Evolutionary conservation across 2,329 filamentous ascomycete genomes (phyloP), one percentile per base, ranked within the genome.

Genomic region (Cercospora beticola): DNA sequence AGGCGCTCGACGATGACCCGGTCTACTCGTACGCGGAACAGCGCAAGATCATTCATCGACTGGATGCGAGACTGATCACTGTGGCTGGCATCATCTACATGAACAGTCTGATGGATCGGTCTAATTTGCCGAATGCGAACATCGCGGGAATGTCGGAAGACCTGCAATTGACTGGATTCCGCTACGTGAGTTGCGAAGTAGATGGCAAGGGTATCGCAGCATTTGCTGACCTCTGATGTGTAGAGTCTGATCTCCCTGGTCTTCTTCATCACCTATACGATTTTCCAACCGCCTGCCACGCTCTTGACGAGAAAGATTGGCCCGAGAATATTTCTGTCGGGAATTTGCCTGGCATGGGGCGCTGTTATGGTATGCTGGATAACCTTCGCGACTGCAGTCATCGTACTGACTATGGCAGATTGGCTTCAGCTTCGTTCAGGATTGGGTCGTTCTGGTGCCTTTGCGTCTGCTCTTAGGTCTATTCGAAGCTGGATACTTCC

Each of bases 231-330:
- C 0, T 10, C 3, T 2, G 3, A 5, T 49, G 33, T 21, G 43
- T 4, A 49, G 43, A 54, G 49, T 7, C 12, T 54, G 12, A 54
- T 54, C 49, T 54, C 49, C 10, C 14, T 54, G 49, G 49, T 79
- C 58, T 82, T 73, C 72, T 75, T 76, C 43, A 74, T 79, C 43
- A 76, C 79, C 8, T 82, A 82, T 68, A 74, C 74, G n/a, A 69
- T 77, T 26, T 78, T 81, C 52, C 80, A 82, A 62, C 62, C 74
- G 23, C 76, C 76, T 2, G 71, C 69, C 57, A 78, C 77, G 70
- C 71, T 77, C 43, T 62, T 78, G 64, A 70, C 77, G 61, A 76
- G 76, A 71, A 70, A 68, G 21, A 64, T 73, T 28, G 61, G 72
- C 7, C 76, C 80, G 5, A 72, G 68, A 9, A 65, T 71, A 8